Evolutionary conservation across 2,329 filamentous ascomycete species (phyloP), one percentile per base, ranked within the genome.

Genomic region (Didymella arachidicola): DNA sequence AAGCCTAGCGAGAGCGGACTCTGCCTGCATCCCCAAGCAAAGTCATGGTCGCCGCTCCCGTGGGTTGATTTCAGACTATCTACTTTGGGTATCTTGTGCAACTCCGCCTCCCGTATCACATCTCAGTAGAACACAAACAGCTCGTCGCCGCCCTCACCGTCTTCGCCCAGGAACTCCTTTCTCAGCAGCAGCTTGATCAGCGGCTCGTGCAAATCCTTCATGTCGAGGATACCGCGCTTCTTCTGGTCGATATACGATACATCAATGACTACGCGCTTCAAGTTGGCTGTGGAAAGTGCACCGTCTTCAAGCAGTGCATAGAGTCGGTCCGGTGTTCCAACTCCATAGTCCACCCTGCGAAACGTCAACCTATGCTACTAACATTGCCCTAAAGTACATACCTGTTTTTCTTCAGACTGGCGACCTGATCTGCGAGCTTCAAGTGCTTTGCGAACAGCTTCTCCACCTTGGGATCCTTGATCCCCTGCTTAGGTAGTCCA

Each of bases 361-460:
- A 53, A n/a, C 59, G 22, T 58, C 29, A 50, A 27, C 14, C 10
- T 1, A 22, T 16, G 6, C 14, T 11, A 11, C 11, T 6, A n/a
- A 19, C 2, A 7, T 1, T 26, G 4, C 19, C 10, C 22, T 30
- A 27, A 30, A 6, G 18, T 14, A 67, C 76, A 42, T 73, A 84
- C 81, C 83, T 84, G 51, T 81, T 81, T 62, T 82, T 85, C 70
- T 90, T 84, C 41, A 96, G 86, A 72, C 90, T 91, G 59, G 89
- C 83, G 51, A 93, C 87, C 32, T 93, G 91, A 69, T 98, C 94
- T 52, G 91, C 86, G 11, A 99, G 79, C 79, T 99, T 99, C 81
- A 99, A 96, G 77, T 99, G 95, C 78, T 99, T 99, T 30, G 95
- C 94, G 77, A 99, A 99, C 73, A 99, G 82, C 77, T 99, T 99